phyloP scores from a whole-genome alignment of 1,284 basidiomycete species.

The Sporisorium exsertum region DNA sequence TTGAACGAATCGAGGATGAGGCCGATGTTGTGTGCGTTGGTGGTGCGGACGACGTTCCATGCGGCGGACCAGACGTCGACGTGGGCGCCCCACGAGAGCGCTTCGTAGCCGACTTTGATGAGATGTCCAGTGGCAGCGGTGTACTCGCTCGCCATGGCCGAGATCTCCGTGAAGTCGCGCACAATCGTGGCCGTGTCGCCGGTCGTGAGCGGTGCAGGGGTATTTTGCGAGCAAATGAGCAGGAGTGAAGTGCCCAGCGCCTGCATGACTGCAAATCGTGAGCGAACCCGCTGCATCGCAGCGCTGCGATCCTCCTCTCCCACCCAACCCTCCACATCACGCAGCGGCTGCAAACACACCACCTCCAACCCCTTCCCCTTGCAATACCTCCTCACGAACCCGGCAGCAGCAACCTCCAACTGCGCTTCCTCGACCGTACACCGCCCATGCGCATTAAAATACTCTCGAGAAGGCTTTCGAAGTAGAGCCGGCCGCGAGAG shows the following conservation, averaged over 20 bases:
- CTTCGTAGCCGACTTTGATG: conserved; percentile 37
- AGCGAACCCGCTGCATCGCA: conserved; percentile 28
- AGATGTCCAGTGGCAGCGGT: neutral
- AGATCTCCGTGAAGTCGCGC: conserved; percentile 19
- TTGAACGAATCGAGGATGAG: conserved; percentile 70
- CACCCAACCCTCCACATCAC: conserved; percentile 68
- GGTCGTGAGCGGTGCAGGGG: conserved; percentile 9
- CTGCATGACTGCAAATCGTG: conserved; percentile 52
- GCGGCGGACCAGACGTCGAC: conserved; percentile 65
- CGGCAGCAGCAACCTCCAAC: conserved; percentile 55
- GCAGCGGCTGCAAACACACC: conserved; percentile 68
- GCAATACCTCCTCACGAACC: conserved; percentile 49
- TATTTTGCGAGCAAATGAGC: conserved; percentile 36
- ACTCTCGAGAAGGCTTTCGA: too few relatives aligned
- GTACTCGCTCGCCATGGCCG: conserved; percentile 11
- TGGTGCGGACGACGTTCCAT: conserved; percentile 59
- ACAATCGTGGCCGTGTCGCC: conserved; percentile 12
- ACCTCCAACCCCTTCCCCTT: conserved; percentile 50
- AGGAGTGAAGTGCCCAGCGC: conserved; percentile 30
- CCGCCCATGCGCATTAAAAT: conserved; percentile 37
- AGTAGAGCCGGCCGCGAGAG: neutral
- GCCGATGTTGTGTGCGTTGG: conserved; percentile 65
- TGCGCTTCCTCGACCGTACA: conserved; percentile 22
- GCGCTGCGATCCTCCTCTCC: neutral
- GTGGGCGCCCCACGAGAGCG: conserved; percentile 52